Evolutionary conservation across 495 filamentous ascomycete genomes (phyloP).

Genomic region (Penicillium flavigenum): DNA sequence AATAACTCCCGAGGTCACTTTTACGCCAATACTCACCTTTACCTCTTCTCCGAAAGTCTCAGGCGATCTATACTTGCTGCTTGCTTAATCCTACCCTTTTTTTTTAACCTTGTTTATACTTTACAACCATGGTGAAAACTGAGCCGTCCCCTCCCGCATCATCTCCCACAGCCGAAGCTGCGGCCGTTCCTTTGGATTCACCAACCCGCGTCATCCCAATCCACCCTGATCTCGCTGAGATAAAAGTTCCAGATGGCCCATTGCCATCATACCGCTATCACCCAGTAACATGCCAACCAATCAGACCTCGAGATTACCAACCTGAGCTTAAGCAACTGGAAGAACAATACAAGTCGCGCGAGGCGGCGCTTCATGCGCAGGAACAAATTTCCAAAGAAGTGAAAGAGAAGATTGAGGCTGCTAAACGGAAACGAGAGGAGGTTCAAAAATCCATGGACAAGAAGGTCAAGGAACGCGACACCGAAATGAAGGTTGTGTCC

Average conservation of each 20-base stretch:
- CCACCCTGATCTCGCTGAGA: slow-evolving; percentile 41
- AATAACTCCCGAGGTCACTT: not conserved
- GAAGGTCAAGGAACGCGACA: slow-evolving; percentile 47
- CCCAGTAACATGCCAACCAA: slow-evolving; percentile 42
- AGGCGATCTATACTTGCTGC: not conserved
- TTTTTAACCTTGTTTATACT: not conserved
- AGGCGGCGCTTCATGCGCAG: slow-evolving; percentile 41
- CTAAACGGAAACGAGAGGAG: slow-evolving; percentile 42
- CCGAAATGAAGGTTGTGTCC: slow-evolving; percentile 46
- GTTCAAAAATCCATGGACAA: slow-evolving; percentile 47
- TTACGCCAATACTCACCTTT: not conserved
- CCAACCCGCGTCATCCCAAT: slow-evolving; percentile 42
- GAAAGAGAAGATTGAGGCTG: slow-evolving; percentile 40
- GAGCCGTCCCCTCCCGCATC: slow-evolving; percentile 37
- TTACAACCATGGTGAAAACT: slow-evolving; percentile 21
- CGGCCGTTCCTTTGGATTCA: slow-evolving; percentile 35
- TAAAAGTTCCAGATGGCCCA: slow-evolving; percentile 38
- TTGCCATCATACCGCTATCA: slow-evolving; percentile 38
- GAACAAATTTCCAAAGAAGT: slow-evolving; percentile 42
- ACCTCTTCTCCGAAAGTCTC: not conserved
- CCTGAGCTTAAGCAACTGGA: slow-evolving; percentile 39
- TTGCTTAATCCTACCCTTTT: not conserved
- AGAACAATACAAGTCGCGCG: slow-evolving; percentile 38
- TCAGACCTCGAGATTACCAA: slow-evolving; percentile 32
- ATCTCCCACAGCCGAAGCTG: slow-evolving; percentile 29